A percentile compares a stretch with the other conserved stretches of the same genome.
Evolutionary conservation across 164 flowering plant genomes (phyloP).

Genomic region (Annona cherimola): DNA sequence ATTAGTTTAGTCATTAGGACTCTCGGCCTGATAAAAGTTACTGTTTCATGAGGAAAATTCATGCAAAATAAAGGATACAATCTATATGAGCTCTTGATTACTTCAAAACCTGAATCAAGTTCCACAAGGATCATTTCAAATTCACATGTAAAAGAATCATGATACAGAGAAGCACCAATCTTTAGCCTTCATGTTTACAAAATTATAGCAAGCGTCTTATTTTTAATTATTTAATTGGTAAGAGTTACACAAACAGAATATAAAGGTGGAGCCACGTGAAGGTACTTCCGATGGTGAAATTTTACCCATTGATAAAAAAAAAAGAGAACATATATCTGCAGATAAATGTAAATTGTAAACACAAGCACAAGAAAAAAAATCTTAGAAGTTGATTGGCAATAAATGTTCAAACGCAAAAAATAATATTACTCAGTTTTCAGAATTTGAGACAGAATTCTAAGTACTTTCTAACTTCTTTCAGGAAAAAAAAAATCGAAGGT

Average conservation of each 20-base stretch:
- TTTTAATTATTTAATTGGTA: too few species aligned
- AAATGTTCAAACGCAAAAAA: too few species aligned
- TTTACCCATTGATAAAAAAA: background rate
- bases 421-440: too few species aligned
- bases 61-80: conserved; percentile 20
- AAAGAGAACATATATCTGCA: background rate
- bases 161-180: background rate
- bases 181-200: too few species aligned
- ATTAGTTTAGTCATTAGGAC: too few species aligned
- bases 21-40: too few species aligned
- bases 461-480: too few species aligned
- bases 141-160: background rate
- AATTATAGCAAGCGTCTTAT: background rate
- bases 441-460: too few species aligned
- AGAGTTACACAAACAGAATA: too few species aligned
- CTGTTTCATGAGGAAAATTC: conserved; percentile 16
- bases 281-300: background rate
- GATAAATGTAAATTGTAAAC: background rate
- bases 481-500: too few species aligned
- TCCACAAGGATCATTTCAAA: background rate
- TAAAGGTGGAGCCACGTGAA: background rate
- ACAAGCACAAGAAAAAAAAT: background rate
- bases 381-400: too few species aligned
- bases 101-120: conserved; percentile 13
- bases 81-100: conserved; percentile 20